Evolutionary conservation across 1,139 yeast species (phyloP), one percentile per base, ranked within the genome.

Genomic region (Candida labiduridarum): DNA sequence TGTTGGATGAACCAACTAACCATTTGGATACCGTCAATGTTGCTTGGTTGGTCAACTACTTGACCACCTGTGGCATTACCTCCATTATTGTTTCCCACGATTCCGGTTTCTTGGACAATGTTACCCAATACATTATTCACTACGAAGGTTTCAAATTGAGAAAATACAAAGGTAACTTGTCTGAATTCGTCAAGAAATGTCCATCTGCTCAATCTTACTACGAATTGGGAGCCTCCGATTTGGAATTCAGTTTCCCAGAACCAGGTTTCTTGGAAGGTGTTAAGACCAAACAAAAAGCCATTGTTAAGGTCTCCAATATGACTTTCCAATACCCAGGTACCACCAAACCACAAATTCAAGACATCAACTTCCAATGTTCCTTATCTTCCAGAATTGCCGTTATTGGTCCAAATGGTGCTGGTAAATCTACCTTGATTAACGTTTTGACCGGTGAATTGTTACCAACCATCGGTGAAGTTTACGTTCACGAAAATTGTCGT

Each of bases 221-320:
- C 82, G 98, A 94, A 80, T 85, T 94, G 70, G 96, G 97, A 71
- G 97, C 97, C 68, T 92, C 98, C 62, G 97, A 90, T 69, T 78
- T 90, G 69, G 96, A 91, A 79, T 94, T 94, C 87, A 76, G 69
- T 63, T 94, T 94, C 97, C 99, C 99, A 74, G 97, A 88, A 79
- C 99, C 99, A 76, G 99, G 99, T 88, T 92, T 87, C 96, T 87
- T 94, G 74, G 98, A 94, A 84, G 99, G 99, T 88, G 98, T 94
- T 70, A 94, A 94, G 90, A 94, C 99, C 71, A 94, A 94, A 83
- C 98, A 94, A 82, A 94, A 94, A 84, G 98, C 99, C 72, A 94
- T 94, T 78, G 97, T 94, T 72, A 94, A 94, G 84, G 98, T 94
- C 62, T 81, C 89, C 58, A 84, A 88, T 83, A 92, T 94, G 96